Evolutionary conservation across 768 basidiomycete genomes (phyloP), one percentile per base, ranked within the genome.

Genomic region (Auriscalpium microsporum): DNA sequence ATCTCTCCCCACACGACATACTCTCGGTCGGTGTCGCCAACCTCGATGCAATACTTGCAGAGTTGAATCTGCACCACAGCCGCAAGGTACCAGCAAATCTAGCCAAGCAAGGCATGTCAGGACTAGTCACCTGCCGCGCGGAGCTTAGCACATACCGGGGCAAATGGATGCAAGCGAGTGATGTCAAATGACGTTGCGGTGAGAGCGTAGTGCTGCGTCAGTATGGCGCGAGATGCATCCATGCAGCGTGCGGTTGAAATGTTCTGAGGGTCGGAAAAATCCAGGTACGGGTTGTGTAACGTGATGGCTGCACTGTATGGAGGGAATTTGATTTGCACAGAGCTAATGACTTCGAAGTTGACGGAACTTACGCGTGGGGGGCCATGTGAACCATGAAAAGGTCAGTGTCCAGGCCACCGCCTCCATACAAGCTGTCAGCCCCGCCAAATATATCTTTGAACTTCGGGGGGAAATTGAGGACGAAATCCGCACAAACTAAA

Each of bases 71-170:
- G 84, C 4, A 92, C 87, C 5, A 88, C 89, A 13, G 90, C 90
- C 8, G 90, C 90, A 14, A 93, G 80, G 68, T 93, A 92, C 90
- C 90, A 93, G 67, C 89, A 90, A 47, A 92, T 91, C 87, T 90
- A 48, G 45, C 47, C 59, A 52, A 55, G 21, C 1, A 38, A 21
- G 38, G 8, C 36, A 28, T 53, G 62, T 59, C 50, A 60, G 35
- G 54, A 19, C 14, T 55, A 28, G 47, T 9, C 34, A 17, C 40
- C 7, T 21, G 7, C 13, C 28, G 11, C 3, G 17, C 6, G 28
- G 10, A 42, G 34, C 51, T 56, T 33, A 45, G 45, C 37, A 66
- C 87, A 54, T 62, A 90, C 90, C 61, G 84, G 84, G 19, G 86
- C 84, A 64, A 89, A 90, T 14, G 90, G 90, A 69, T 93, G 90